Evolutionary conservation across 176 grass and related monocot genomes (phyloP).

Genomic region (Carex littledalei): DNA sequence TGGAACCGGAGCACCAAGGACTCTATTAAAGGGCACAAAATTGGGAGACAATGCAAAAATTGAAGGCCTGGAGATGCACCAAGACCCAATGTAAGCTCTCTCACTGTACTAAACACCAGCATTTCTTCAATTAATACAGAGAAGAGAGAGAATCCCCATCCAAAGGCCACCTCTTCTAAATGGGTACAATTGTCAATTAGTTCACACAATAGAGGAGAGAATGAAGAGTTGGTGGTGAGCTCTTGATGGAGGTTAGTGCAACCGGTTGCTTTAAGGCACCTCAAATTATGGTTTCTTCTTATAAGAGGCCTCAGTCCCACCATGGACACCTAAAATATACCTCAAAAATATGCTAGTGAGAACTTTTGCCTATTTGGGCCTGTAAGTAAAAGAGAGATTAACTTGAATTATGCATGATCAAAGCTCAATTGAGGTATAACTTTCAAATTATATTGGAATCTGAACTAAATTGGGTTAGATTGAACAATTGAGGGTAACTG

Average conservation of each 20-base stretch:
- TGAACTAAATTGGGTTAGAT: background rate
- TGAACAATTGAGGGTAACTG: conserved; percentile 2
- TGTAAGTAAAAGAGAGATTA: background rate
- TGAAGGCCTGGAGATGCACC: conserved; percentile 62
- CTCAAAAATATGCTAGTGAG: background rate
- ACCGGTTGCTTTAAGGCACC: conserved; percentile 64
- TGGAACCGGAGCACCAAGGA: conserved; percentile 72
- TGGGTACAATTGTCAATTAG: conserved; percentile 25
- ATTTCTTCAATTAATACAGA: conserved; percentile 39
- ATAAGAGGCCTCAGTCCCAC: conserved; percentile 48
- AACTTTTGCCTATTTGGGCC: background rate
- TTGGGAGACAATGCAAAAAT: conserved; percentile 49
- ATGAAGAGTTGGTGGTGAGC: conserved; percentile 19
- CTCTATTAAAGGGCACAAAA: conserved; percentile 60
- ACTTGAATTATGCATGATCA: background rate
- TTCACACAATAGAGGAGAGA: conserved; percentile 36
- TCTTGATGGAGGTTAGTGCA: conserved; percentile 46
- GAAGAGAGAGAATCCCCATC: conserved; percentile 62
- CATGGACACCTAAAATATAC: conserved; percentile 61
- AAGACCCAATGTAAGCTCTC: conserved; percentile 49
- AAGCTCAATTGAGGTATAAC: conserved; percentile 16
- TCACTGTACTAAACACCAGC: conserved; percentile 45
- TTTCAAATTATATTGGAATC: background rate
- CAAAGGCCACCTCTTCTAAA: conserved; percentile 68
- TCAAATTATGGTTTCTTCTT: conserved; percentile 48